phyloP scores from a whole-genome alignment of 768 basidiomycete genomes.

The Punctularia strigosozonata region DNA sequence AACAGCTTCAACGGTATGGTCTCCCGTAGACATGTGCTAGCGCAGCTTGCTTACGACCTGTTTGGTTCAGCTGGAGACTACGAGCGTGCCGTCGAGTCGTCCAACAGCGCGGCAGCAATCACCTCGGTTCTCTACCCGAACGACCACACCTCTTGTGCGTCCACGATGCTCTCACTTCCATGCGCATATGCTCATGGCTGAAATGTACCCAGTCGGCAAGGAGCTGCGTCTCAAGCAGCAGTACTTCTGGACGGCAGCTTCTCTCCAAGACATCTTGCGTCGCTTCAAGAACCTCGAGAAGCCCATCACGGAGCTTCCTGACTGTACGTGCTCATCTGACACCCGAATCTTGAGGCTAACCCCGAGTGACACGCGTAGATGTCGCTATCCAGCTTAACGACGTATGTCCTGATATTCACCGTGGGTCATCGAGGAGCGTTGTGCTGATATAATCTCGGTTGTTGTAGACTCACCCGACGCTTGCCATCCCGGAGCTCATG shows the following conservation, averaged over 20 bases:
- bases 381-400: slow-evolving; percentile 95
- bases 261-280: slow-evolving; percentile 79
- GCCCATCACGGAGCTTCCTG: slow-evolving; percentile 69
- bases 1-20: slow-evolving; percentile 84
- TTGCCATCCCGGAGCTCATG: slow-evolving; percentile 93
- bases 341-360: too few relatives aligned
- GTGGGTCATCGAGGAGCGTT: neutral
- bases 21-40: neutral
- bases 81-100: slow-evolving; percentile 77
- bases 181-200: slow-evolving; percentile 1
- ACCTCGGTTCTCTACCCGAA: slow-evolving; percentile 95
- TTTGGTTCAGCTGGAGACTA: slow-evolving; percentile 74
- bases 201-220: slow-evolving; percentile 57
- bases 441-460: slow-evolving; percentile 2
- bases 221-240: slow-evolving; percentile 91
- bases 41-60: neutral
- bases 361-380: too few relatives aligned
- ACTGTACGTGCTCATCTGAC: slow-evolving; percentile 52
- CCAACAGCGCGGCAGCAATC: slow-evolving; percentile 86
- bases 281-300: slow-evolving; percentile 87
- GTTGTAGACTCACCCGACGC: slow-evolving; percentile 79
- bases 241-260: slow-evolving; percentile 90
- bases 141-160: slow-evolving; percentile 55
- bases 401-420: slow-evolving; percentile 26
- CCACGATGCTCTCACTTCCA: neutral